A percentile compares a stretch with the other conserved stretches of the same genome.
phyloP scores from a whole-genome alignment of 768 basidiomycete genomes.

The Fistulinella prunicolor region DNA sequence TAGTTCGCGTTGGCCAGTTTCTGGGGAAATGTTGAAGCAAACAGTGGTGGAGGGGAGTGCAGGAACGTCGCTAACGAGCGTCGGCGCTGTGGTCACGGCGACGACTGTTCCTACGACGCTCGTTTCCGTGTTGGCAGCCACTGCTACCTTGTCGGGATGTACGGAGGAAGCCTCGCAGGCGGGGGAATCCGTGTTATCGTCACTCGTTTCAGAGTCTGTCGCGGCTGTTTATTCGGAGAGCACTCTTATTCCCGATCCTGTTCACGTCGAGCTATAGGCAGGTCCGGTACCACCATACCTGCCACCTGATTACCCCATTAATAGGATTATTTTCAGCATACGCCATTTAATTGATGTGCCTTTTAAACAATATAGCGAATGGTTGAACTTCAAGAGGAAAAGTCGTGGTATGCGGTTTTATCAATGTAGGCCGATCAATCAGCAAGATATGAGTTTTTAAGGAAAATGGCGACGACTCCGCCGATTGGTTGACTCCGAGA shows the following conservation, averaged over 20 bases:
- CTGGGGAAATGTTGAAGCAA: slow-evolving; percentile 5
- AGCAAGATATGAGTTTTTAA: too few species aligned
- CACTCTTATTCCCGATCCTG: slow-evolving; percentile 1
- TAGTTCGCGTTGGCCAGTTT: slow-evolving; percentile 2
- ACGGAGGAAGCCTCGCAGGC: background rate
- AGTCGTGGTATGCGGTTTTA: too few species aligned
- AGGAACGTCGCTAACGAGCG: slow-evolving; percentile 6
- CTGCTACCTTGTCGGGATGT: background rate
- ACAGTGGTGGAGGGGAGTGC: background rate
- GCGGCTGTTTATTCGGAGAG: background rate
- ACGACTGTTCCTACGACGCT: slow-evolving; percentile 8
- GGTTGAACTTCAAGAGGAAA: too few species aligned
- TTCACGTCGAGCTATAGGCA: slow-evolving; percentile 18
- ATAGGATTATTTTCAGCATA: too few species aligned
- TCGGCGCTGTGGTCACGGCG: slow-evolving; percentile 1
- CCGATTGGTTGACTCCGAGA: too few species aligned
- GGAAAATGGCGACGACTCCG: too few species aligned
- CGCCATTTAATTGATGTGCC: too few species aligned
- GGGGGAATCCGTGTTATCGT: slow-evolving; percentile 1
- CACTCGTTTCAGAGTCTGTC: background rate
- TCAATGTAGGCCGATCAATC: too few species aligned
- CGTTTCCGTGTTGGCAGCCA: slow-evolving; percentile 9
- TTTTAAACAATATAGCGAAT: too few species aligned
- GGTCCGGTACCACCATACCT: background rate
- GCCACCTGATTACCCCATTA: too few species aligned